A percentile compares a stretch with the other conserved stretches of the same genome.
Conservation (phyloP, 2,329 filamentous ascomycete genomes). For the Xylariaceae sp. region DNA sequence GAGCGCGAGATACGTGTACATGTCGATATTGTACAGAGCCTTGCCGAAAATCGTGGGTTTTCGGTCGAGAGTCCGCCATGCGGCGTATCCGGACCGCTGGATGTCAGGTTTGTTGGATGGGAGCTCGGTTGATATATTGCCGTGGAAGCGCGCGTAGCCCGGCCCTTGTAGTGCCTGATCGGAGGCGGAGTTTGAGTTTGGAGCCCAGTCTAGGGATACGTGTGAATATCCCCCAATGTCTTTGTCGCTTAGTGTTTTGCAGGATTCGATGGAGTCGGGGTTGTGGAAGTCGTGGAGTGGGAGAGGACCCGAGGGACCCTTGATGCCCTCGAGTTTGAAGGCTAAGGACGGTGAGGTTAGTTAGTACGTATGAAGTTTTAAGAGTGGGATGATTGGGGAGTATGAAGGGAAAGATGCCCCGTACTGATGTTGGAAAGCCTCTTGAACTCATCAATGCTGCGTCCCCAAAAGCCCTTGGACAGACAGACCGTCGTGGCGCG, state of each 20-base stretch:
- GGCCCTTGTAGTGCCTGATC: constrained; percentile 23
- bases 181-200: constrained; percentile 29
- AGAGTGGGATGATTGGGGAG: neutral
- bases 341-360: constrained; percentile 55
- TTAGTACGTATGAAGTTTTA: constrained; percentile 18
- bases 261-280: constrained; percentile 54
- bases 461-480: constrained; percentile 61
- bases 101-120: constrained; percentile 77
- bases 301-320: constrained; percentile 67
- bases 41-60: constrained; percentile 83
- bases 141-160: constrained; percentile 80
- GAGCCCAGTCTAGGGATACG: constrained; percentile 60
- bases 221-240: constrained; percentile 88
- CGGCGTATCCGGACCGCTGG: constrained; percentile 84
- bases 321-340: constrained; percentile 72
- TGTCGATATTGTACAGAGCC: constrained; percentile 86
- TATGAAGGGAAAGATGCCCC: constrained; percentile 11
- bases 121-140: constrained; percentile 84
- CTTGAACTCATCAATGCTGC: constrained; percentile 67
- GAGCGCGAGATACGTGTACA: constrained; percentile 85
- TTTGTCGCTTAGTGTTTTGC: constrained; percentile 84
- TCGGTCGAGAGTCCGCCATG: constrained; percentile 83
- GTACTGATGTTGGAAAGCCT: constrained; percentile 63
- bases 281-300: constrained; percentile 69
- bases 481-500: constrained; percentile 52